Base-by-base conservation (phyloP, 345 rosid species). In the Crucihimalaya himalaica region DNA sequence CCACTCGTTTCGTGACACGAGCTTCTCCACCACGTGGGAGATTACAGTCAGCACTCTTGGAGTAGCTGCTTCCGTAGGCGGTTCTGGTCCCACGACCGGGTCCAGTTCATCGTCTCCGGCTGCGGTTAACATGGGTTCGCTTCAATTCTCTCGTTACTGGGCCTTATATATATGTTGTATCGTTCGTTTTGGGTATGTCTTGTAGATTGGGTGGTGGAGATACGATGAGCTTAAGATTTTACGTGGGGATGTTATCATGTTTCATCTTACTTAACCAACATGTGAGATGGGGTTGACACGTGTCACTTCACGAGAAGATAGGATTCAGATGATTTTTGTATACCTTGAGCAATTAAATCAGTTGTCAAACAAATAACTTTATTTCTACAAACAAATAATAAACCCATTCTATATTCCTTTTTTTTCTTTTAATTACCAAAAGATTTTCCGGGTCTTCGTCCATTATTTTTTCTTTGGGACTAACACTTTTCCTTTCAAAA, bases 11-110 rank as follows among this genome's bases (percentile, higher is more conserved):
- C 96, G 75, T 45, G 87, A 83, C 80, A 91, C 96, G 15, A 93
- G 87, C 81, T 82, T 88, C 84, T 88, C 94, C 48, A 91, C 39
- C 42, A 86, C 88, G 15, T 60, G 76, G 0, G 97, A 86, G 28
- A 91, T 73, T 47, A 91, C 84, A 50, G 88, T 84, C 11, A 91
- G 81, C 16, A 93, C 97, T 55, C 91, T 82, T 15, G 98, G 97
- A 6, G 81, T 78, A 56, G 78, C 66, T 9, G 79, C 74, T 21
- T 47, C 68, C 71, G 81, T 66, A 11, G 51, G 50, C 46, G 59
- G 50, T 5, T 64, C 72, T 56, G 63, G 71, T 76, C 61, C 76
- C 66, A 56, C 59, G 71, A 46, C 68, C 23, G 20, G 34, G 71
- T 65, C 81, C 34, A 45, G 73, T 66, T 78, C 77, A 59, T 59